Conservation (phyloP, 108 stramenopile genomes). For the Phaeodactylum tricornutum region DNA sequence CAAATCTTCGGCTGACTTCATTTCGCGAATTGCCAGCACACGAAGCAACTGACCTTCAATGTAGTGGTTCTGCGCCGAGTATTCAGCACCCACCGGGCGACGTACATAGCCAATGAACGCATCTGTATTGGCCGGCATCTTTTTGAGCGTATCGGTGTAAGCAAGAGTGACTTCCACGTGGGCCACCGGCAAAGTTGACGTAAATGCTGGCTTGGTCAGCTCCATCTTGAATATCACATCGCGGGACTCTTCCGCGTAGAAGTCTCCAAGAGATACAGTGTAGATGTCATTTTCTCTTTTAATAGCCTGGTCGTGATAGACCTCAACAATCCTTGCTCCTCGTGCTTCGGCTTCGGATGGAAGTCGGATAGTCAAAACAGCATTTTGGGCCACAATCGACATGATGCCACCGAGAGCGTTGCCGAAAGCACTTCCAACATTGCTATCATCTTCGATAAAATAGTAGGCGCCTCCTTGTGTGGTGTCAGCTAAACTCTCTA, state of each 20-base stretch:
- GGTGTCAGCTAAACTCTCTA: slow-evolving; percentile 24
- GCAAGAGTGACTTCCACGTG: neutral
- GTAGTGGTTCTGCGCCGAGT: neutral
- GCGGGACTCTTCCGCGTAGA: slow-evolving; percentile 36
- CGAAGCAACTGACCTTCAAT: neutral
- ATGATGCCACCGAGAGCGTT: slow-evolving; percentile 60
- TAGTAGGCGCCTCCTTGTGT: slow-evolving; percentile 43
- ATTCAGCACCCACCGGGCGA: neutral
- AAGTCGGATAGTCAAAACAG: slow-evolving; percentile 24
- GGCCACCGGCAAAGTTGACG: neutral
- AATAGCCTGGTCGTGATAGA: slow-evolving; percentile 25
- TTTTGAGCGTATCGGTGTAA: neutral
- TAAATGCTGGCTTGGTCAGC: neutral
- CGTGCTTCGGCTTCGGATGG: slow-evolving; percentile 10
- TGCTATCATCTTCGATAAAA: slow-evolving; percentile 32
- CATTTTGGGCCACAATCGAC: slow-evolving; percentile 48
- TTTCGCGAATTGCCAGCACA: neutral
- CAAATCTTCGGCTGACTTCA: neutral
- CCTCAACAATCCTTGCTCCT: slow-evolving; percentile 26
- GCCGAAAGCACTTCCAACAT: slow-evolving; percentile 49
- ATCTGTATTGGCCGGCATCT: neutral
- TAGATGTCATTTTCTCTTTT: slow-evolving; percentile 13
- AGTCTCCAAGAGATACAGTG: slow-evolving; percentile 33
- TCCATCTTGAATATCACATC: slow-evolving; percentile 13
- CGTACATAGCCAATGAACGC: neutral